Evolutionary conservation across 1,139 yeast genomes (phyloP).

Genomic region (Debaryomyces sp.): DNA sequence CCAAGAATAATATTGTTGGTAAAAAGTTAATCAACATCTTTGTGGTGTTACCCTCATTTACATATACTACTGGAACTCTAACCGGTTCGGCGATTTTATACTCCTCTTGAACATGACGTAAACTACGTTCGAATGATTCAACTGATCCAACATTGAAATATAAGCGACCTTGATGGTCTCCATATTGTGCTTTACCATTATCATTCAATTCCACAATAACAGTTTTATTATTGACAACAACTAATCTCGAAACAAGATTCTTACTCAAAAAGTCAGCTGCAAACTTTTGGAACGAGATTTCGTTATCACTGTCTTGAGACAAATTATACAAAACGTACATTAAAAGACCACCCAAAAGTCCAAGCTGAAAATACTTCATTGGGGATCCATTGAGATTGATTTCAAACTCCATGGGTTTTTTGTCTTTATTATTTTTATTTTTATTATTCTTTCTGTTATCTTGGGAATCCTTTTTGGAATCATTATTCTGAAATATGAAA

Average conservation of each 20-base stretch:
- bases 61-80: constrained; percentile 83
- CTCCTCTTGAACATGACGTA: constrained; percentile 74
- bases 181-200: constrained; percentile 33
- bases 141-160: constrained; percentile 87
- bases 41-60: constrained; percentile 65
- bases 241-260: constrained; percentile 37
- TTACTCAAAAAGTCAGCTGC: constrained; percentile 42
- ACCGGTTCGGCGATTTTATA: constrained; percentile 63
- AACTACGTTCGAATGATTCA: constrained; percentile 84
- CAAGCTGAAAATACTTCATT: constrained; percentile 33
- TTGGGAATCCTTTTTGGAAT: constrained; percentile 5
- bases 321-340: constrained; percentile 20
- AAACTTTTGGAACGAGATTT: constrained; percentile 50
- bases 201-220: constrained; percentile 45
- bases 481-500: constrained; percentile 13
- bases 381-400: constrained; percentile 29
- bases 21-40: constrained; percentile 68
- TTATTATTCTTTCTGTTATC: constrained; percentile 14
- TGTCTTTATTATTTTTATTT: constrained; percentile 13
- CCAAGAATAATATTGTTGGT: constrained; percentile 83
- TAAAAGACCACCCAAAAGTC: constrained; percentile 30
- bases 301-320: constrained; percentile 27
- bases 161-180: constrained; percentile 21
- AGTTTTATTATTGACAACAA: constrained; percentile 42
- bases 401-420: constrained; percentile 24